Evolutionary conservation across 1,139 yeast genomes (phyloP).

Genomic region (Suhomyces wounanorum): DNA sequence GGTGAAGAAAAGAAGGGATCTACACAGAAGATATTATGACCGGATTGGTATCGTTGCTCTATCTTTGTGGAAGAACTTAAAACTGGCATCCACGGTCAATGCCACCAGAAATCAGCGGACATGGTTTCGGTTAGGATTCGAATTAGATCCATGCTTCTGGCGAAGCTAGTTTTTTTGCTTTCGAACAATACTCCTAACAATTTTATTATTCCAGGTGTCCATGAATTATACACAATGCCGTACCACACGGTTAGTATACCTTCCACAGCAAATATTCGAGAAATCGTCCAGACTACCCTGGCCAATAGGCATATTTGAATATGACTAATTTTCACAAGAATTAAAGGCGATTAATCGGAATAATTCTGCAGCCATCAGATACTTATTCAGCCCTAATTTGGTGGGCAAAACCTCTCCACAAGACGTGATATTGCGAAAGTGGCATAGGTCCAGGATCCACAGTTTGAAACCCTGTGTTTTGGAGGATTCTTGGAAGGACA

Average conservation of each 20-base stretch:
- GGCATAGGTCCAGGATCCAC: neutral
- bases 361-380: too few relatives aligned
- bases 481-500: too few relatives aligned
- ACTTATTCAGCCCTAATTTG: neutral
- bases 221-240: neutral
- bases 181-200: neutral
- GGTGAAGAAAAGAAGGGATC: neutral
- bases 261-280: neutral
- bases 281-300: neutral
- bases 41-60: neutral
- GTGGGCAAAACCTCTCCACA: neutral
- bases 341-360: too few relatives aligned
- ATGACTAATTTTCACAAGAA: too few relatives aligned
- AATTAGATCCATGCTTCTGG: neutral
- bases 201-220: neutral
- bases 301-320: neutral
- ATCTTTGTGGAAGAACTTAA: neutral
- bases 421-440: neutral
- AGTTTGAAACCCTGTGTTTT: neutral
- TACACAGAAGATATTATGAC: neutral
- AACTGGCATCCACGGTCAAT: too few relatives aligned
- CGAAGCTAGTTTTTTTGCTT: neutral
- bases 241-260: neutral
- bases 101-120: neutral
- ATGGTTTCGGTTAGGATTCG: neutral